These are phyloP conservation scores for Phytophthora gonapodyides DNA, from an alignment of 352 stramenopile species.

Conservation along the genomic window DNA sequence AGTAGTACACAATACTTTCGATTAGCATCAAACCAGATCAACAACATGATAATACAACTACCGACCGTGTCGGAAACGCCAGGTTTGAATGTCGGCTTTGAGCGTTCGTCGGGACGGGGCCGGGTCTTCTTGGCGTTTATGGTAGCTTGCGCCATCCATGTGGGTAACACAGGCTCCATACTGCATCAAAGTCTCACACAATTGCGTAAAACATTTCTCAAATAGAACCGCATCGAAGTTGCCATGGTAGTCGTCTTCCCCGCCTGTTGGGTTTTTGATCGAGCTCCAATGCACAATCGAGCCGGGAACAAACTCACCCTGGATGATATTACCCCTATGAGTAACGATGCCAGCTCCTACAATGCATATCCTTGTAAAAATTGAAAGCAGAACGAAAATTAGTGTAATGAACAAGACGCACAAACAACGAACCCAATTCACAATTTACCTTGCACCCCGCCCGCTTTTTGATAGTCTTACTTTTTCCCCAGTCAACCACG, in stretches of 20 bases:
- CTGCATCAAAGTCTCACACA: not conserved
- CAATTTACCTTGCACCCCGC: not conserved
- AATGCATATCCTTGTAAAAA: conserved; percentile 8
- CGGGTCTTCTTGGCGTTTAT: conserved; percentile 1
- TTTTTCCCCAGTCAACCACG: conserved; percentile 8
- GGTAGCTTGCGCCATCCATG: conserved; percentile 10
- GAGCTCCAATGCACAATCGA: conserved; percentile 4
- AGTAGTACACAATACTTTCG: not conserved
- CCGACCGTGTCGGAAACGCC: not conserved
- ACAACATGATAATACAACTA: too few species aligned
- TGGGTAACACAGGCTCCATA: not conserved
- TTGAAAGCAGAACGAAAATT: not conserved
- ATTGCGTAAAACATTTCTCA: not conserved
- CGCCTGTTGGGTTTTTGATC: not conserved
- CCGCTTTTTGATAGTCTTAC: conserved; percentile 5
- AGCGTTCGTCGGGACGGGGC: not conserved
- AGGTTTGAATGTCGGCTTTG: not conserved
- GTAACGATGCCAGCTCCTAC: conserved; percentile 9
- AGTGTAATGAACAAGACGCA: too few species aligned
- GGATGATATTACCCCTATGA: not conserved
- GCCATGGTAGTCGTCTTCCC: conserved; percentile 1
- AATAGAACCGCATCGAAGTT: conserved; percentile 5
- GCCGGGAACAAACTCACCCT: conserved; percentile 1
- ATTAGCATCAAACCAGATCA: too few species aligned
- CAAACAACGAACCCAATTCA: too few species aligned